These are phyloP conservation scores for Pseudogymnoascus sp. DNA, from an alignment of 2,329 filamentous ascomycete species.

Conservation along the genomic window DNA sequence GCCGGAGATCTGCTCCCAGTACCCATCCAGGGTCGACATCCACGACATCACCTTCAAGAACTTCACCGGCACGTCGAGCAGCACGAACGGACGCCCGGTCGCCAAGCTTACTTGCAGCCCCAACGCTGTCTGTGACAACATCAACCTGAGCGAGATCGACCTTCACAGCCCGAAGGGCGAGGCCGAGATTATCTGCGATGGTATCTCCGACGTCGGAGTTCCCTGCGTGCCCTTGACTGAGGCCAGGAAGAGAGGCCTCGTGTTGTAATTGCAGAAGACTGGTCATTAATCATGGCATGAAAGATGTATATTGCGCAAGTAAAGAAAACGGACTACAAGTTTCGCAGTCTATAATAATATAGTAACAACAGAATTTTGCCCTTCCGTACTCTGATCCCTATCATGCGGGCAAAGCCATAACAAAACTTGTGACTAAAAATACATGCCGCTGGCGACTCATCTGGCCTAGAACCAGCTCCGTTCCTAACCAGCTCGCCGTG, in stretches of 20 bases:
- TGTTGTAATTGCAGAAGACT: neutral
- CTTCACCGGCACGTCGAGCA: conserved; percentile 50
- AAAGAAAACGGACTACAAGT: neutral
- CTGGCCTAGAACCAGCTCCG: neutral
- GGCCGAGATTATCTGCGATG: conserved; percentile 44
- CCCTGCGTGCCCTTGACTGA: neutral
- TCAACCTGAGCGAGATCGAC: conserved; percentile 48
- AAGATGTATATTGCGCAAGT: conserved; percentile 3
- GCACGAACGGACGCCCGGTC: conserved; percentile 48
- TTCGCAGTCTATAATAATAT: conserved; percentile 7
- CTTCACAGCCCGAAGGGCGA: conserved; percentile 44
- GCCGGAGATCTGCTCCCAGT: conserved; percentile 42
- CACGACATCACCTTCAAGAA: conserved; percentile 54
- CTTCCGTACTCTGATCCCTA: neutral
- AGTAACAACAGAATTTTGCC: conserved; percentile 3
- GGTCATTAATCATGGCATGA: conserved; percentile 4
- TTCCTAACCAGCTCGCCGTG: neutral
- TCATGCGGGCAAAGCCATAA: neutral
- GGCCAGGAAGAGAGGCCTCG: neutral
- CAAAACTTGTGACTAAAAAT: neutral
- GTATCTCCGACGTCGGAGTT: conserved; percentile 23
- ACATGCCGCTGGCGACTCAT: neutral
- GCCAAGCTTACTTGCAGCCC: conserved; percentile 50
- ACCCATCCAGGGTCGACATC: conserved; percentile 52
- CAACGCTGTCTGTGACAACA: conserved; percentile 50